Conservation (phyloP, 495 filamentous ascomycete species). For the Glarea lozoyensis region DNA sequence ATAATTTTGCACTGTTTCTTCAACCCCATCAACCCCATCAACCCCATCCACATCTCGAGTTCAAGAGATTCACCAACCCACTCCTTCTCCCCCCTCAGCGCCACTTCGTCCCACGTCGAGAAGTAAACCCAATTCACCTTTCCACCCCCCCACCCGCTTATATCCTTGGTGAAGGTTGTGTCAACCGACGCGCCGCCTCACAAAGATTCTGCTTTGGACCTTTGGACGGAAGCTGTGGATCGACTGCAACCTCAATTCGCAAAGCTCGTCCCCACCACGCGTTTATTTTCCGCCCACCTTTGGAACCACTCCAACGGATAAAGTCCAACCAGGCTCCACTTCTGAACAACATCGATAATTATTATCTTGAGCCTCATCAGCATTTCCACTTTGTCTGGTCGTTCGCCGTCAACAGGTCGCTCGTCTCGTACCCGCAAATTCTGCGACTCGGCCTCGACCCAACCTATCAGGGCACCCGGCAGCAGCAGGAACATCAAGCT, state of each 20-base stretch:
- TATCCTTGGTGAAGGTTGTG: neutral
- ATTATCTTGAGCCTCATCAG: conserved; percentile 15
- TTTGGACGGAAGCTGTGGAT: conserved; percentile 4
- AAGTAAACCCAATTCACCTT: neutral
- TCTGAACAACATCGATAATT: conserved; percentile 13
- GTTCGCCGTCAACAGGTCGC: neutral
- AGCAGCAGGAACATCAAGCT: too few species aligned
- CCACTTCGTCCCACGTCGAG: neutral
- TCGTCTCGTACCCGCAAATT: too few species aligned
- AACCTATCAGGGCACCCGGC: too few species aligned
- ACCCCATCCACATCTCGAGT: neutral
- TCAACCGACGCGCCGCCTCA: neutral
- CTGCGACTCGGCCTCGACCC: too few species aligned
- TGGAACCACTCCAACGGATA: conserved; percentile 14
- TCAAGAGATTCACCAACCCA: neutral
- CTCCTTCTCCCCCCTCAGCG: neutral
- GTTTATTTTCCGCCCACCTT: conserved; percentile 15
- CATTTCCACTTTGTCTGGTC: neutral
- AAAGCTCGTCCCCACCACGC: conserved; percentile 16
- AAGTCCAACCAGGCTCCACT: conserved; percentile 18
- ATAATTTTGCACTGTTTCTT: too few species aligned
- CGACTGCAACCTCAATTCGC: conserved; percentile 10
- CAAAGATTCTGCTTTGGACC: neutral
- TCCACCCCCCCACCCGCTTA: neutral
- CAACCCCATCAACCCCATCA: neutral